Evolutionary conservation across 495 filamentous ascomycete species (phyloP).

Genomic region (Penicillium diatomitis): DNA sequence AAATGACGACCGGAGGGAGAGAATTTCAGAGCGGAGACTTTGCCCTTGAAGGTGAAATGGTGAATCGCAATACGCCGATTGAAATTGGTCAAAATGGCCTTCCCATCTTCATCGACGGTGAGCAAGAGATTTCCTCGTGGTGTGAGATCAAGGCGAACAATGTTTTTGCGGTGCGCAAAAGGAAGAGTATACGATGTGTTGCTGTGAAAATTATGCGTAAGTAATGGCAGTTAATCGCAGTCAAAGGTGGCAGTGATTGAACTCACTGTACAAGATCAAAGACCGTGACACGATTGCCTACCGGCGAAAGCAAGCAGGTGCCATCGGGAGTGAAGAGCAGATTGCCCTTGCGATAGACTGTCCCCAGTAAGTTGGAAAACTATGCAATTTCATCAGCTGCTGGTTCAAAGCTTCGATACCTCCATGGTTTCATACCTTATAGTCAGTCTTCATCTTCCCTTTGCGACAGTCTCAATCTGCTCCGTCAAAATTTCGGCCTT

Average conservation of each 20-base stretch:
- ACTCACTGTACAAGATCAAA: conserved; percentile 92
- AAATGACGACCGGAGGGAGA: conserved; percentile 88
- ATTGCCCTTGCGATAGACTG: conserved; percentile 95
- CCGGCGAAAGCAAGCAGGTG: conserved; percentile 89
- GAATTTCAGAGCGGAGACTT: conserved; percentile 77
- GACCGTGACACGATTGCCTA: conserved; percentile 89
- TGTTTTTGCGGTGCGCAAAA: conserved; percentile 89
- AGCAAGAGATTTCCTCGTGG: conserved; percentile 86
- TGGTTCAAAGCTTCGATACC: neutral
- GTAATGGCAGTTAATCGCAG: neutral
- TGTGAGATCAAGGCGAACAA: conserved; percentile 75
- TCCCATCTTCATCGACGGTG: conserved; percentile 88
- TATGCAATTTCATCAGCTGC: conserved; percentile 18
- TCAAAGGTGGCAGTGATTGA: neutral
- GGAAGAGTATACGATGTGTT: conserved; percentile 95
- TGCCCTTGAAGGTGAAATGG: conserved; percentile 86
- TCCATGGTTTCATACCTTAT: conserved; percentile 50
- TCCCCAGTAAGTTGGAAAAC: conserved; percentile 94
- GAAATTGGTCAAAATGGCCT: conserved; percentile 84
- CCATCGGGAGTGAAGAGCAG: conserved; percentile 95
- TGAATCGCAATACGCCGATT: conserved; percentile 76
- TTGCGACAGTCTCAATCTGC: conserved; percentile 17
- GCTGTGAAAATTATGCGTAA: conserved; percentile 32
- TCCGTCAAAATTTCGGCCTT: conserved; percentile 19
- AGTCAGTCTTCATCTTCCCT: conserved; percentile 86